Evolutionary conservation across 192 early-diverging fungal genomes (phyloP), one percentile per base, ranked within the genome.

Genomic region (Backusella sp.): DNA sequence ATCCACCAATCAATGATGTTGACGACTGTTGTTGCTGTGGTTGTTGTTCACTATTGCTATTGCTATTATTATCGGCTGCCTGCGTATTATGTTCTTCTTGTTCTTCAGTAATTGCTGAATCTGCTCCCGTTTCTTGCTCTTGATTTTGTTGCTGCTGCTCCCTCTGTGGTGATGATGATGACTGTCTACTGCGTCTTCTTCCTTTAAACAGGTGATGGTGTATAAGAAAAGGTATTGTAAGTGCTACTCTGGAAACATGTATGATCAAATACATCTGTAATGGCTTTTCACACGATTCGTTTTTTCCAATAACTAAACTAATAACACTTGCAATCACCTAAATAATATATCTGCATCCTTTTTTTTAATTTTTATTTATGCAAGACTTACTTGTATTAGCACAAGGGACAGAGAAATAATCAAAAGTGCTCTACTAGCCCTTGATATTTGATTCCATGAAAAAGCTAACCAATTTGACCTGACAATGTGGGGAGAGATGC

Each of bases 251-350:
- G 8, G 68, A 12, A 2, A 69, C 72, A 53, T 53, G 68, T 17
- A 62, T 71, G 21, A 78, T 73, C 42, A 78, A 41, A 68, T 73
- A 78, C 14, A 68, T 28, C 30, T 73, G 28, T 9, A 78, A 26
- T 30, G 77, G 77, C 53, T 73, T 78, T 23, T 78, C 77, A 32
- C 77, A 77, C 11, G 37, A 26, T 65, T 77, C 69, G 28, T 77
- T 17, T 17, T 39, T 32, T 26, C 76, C 76, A 28, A 77, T 39
- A 15, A 72, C 52, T 9, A 77, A 39, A 52, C 70, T 65, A 12
- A 71, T 53, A 28, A 77, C 34, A 59, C 35, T 72, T n/a, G 59
- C 49, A 37, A 72, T 41, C 34, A 77, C 23, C 76, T 77, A 65
- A 67, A 19, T 32, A 36, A 37, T n/a, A 71, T 71, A 49, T 49